Evolutionary conservation across 2,329 filamentous ascomycete species (phyloP), one percentile per base, ranked within the genome.

Genomic region (Salinomyces thailandicus): DNA sequence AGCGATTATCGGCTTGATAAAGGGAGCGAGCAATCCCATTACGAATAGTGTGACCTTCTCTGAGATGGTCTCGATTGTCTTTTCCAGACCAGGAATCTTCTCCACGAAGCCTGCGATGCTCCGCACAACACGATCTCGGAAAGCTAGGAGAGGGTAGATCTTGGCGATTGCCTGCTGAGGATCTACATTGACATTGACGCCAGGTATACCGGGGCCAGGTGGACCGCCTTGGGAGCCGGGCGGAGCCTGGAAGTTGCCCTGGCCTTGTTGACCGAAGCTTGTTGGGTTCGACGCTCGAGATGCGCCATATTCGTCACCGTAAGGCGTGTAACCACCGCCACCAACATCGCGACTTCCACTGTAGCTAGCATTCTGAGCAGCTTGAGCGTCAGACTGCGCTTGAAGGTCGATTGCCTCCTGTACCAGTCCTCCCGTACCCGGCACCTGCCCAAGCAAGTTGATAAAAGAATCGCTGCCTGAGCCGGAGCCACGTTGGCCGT

Each of bases 121-220:
- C 49, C 85, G 85, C 34, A 95, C 87, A 37, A 98, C 86, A 53
- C 81, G 91, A 66, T 98, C 91, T 41, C 89, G 76, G 68, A 96
- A 98, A 42, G 84, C 74, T 0, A 98, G 72, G 42, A 98, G 94
- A 1, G 91, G 91, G 53, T 96, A 96, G 47, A 98, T 95, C 62
- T 93, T 65, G 1, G 57, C 55, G 22, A 68, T 60, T 16, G 64
- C 51, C 27, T 47, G 60, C 15, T 62, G 53, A 2, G 64, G 63
- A 37, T 95, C 87, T 41, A 93, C 84, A 53, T 72, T 68, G 42
- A 93, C 85, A 53, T 72, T 68, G 69, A 87, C 84, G 5, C 82
- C 85, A 14, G 81, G 81, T 7, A 86, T 75, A 11, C 75, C 62
- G 45, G 62, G 63, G 8, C 60, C 46, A 20, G 50, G 47, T 5